These are phyloP conservation scores for Ustilago cynodontis DNA, from an alignment of 1,284 basidiomycete genomes.

Conservation along the genomic window DNA sequence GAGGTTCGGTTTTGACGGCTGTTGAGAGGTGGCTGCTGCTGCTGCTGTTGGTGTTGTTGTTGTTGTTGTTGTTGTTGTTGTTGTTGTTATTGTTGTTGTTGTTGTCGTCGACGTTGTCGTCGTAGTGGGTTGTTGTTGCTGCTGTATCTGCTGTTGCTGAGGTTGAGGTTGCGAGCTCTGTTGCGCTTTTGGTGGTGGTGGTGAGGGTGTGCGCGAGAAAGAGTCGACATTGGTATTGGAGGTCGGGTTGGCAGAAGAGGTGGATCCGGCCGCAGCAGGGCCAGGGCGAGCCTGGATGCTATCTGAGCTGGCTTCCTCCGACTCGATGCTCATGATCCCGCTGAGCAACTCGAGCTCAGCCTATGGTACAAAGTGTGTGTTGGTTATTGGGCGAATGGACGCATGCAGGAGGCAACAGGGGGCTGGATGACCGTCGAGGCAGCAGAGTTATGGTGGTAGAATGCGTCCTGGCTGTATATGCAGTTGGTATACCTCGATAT, in stretches of 20 bases:
- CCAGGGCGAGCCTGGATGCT: conserved; percentile 52
- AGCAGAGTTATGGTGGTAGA: background rate
- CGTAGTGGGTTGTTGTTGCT: background rate
- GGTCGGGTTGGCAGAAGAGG: conserved; percentile 25
- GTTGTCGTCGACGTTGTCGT: background rate
- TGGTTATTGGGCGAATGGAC: conserved; percentile 11
- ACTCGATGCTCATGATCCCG: conserved; percentile 53
- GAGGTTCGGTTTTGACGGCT: background rate
- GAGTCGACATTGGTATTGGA: background rate
- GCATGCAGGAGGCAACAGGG: conserved; percentile 29
- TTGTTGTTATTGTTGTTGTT: background rate
- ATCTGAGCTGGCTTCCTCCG: conserved; percentile 37
- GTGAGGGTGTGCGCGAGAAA: conserved; percentile 19
- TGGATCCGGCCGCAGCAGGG: conserved; percentile 46
- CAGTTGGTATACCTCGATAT: background rate
- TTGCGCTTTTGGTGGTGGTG: conserved; percentile 21
- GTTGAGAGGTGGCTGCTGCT: background rate
- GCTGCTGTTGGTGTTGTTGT: background rate
- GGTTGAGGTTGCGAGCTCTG: conserved; percentile 2
- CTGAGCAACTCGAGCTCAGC: conserved; percentile 49
- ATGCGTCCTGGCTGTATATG: background rate
- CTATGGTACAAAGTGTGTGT: conserved; percentile 6
- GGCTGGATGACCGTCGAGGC: background rate
- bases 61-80: background rate
- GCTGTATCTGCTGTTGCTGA: conserved; percentile 2